These are phyloP conservation scores for Pulicaria dysenterica DNA, from an alignment of 129 eudicot species.

Conservation along the genomic window DNA sequence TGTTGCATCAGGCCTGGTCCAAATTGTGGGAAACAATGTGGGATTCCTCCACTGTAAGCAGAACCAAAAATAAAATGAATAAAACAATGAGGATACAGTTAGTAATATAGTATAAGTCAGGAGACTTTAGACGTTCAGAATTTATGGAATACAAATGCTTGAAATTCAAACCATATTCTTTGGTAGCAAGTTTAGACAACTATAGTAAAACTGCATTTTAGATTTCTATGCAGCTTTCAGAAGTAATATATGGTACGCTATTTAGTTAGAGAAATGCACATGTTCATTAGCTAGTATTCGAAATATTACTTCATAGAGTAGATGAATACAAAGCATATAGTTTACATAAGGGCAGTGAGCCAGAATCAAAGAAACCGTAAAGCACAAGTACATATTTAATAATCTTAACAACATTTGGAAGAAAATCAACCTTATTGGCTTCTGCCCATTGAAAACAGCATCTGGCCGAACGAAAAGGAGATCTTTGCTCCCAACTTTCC, in stretches of 20 bases:
- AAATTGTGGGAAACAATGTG: constrained; percentile 98
- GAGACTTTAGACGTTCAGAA: not conserved
- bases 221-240: too few relatives aligned
- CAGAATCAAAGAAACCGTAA: too few relatives aligned
- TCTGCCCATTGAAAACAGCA: constrained; percentile 94
- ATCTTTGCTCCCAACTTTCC: constrained; percentile 90
- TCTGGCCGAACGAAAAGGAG: constrained; percentile 97
- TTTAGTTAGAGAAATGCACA: too few relatives aligned
- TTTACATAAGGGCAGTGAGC: too few relatives aligned
- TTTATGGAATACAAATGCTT: not conserved
- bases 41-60: constrained; percentile 81
- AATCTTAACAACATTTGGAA: constrained; percentile 5
- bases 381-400: too few relatives aligned
- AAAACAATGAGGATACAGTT: not conserved
- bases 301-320: too few relatives aligned
- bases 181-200: not conserved
- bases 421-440: constrained; percentile 80
- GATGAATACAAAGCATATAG: too few relatives aligned
- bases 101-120: constrained; percentile 4
- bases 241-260: too few relatives aligned
- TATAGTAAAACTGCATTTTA: not conserved
- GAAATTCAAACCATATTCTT: not conserved
- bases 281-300: too few relatives aligned
- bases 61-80: not conserved
- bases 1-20: constrained; percentile 97